Evolutionary conservation across 1,139 yeast genomes (phyloP), one percentile per base, ranked within the genome.

Genomic region (Pichia terricola): DNA sequence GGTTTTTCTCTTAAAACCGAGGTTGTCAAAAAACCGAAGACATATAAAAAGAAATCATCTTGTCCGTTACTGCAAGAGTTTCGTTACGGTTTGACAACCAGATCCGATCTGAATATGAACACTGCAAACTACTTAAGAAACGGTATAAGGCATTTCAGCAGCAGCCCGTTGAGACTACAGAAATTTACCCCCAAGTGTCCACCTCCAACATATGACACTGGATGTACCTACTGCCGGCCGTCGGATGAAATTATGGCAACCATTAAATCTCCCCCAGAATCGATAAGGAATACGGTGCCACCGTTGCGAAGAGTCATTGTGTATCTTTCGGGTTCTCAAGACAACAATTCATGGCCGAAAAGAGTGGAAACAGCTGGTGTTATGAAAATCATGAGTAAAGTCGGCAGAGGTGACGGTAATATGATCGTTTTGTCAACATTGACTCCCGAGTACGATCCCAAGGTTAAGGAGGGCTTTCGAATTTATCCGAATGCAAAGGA

Each of bases 261-360:
- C 8, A 11, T 50, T n/a, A 41, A 50, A 35, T 11, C 45, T 10
- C 47, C 48, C 6, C 49, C 50, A 1, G 45, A 60, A 40, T 64
- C 69, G 30, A 57, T 79, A 26, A 60, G 65, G 32, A 69, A 70
- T 9, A 75, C 88, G 0, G 68, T 69, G 33, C 74, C 75, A 0
- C 54, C 61, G 3, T 73, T 75, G 11, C 72, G 74, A 69, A 78
- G 77, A 49, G 85, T 81, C 56, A 64, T 77, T 4, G 55, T 82
- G 30, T 66, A 79, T 8, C 61, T 76, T 26, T 72, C 77, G 3
- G 67, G 67, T 0, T 56, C 59, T 26, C 59, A 59, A 30, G 53
- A 52, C 36, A 51, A 52, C 39, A 55, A 54, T 26, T 62, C 65
- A 3, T 77, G 87, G 81, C 81, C 83, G 2, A 69, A 79, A 7